Conservation (phyloP, 106 monocot genomes). For the Vanilla planifolia region DNA sequence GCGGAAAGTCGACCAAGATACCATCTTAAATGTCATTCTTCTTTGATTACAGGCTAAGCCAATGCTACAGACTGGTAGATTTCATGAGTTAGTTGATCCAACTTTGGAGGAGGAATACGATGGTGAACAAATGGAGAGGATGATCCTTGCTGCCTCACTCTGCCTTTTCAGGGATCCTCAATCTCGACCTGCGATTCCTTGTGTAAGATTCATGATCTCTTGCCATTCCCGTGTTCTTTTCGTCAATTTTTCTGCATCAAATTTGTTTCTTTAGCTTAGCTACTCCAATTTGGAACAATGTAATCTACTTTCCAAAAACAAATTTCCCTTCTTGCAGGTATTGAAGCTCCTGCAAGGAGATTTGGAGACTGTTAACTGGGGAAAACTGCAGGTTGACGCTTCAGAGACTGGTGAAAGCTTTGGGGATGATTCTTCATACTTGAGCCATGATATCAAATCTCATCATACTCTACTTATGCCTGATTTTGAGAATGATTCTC, state of each 20-base stretch:
- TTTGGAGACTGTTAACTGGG: constrained; percentile 32
- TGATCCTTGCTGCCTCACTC: constrained; percentile 73
- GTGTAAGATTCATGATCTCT: constrained; percentile 34
- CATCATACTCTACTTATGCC: constrained; percentile 56
- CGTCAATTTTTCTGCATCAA: neutral
- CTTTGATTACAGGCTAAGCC: constrained; percentile 57
- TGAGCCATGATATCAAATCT: constrained; percentile 38
- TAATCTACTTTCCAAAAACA: neutral
- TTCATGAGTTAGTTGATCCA: constrained; percentile 54
- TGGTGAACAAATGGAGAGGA: constrained; percentile 47
- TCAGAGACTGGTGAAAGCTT: constrained; percentile 15
- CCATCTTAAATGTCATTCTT: too few species aligned
- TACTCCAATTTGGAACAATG: neutral
- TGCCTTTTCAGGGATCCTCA: constrained; percentile 56
- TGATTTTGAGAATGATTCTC: constrained; percentile 49
- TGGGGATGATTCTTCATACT: constrained; percentile 23
- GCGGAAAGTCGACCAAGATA: too few species aligned
- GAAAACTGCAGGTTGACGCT: constrained; percentile 21
- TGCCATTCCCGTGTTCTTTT: neutral
- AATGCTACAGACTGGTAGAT: constrained; percentile 53
- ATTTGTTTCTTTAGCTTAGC: neutral
- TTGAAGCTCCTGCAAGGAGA: constrained; percentile 81
- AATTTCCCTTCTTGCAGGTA: constrained; percentile 29
- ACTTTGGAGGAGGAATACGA: constrained; percentile 42
- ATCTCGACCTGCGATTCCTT: constrained; percentile 58